Percentiles rank a stretch among this genome's conserved stretches.
Evolutionary conservation across 2,329 filamentous ascomycete species (phyloP).

Genomic region (Arthroderma sp.): DNA sequence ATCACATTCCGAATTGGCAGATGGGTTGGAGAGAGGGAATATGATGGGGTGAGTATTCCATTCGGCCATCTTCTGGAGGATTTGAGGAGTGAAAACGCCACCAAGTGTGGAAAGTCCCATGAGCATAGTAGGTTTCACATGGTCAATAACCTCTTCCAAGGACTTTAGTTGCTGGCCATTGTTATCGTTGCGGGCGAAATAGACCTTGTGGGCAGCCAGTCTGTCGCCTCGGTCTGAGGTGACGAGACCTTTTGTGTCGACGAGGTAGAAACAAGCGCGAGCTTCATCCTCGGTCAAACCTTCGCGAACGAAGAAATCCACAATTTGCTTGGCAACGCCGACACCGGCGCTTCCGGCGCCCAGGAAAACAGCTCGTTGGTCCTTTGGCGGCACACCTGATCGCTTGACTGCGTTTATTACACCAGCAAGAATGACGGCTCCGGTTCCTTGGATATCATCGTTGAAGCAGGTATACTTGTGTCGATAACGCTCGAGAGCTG

Average conservation of each 20-base stretch:
- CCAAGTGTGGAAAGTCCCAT: slow-evolving; percentile 91
- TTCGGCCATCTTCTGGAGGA: slow-evolving; percentile 51
- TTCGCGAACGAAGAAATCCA: slow-evolving; percentile 89
- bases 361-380: slow-evolving; percentile 92
- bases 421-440: slow-evolving; percentile 82
- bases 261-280: slow-evolving; percentile 86
- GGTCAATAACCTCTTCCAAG: slow-evolving; percentile 82
- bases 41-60: slow-evolving; percentile 73
- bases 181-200: slow-evolving; percentile 54
- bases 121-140: slow-evolving; percentile 86
- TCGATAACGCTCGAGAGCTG: slow-evolving; percentile 79
- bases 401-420: slow-evolving; percentile 66
- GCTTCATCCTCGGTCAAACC: slow-evolving; percentile 81
- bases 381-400: slow-evolving; percentile 70
- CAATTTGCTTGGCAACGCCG: slow-evolving; percentile 93
- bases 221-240: slow-evolving; percentile 86
- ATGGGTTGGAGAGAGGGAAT: slow-evolving; percentile 92
- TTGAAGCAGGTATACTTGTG: slow-evolving; percentile 92
- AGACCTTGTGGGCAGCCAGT: slow-evolving; percentile 74
- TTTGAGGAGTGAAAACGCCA: slow-evolving; percentile 81
- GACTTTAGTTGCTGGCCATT: slow-evolving; percentile 55
- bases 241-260: slow-evolving; percentile 92
- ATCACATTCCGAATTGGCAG: slow-evolving; percentile 93
- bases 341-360: slow-evolving; percentile 92
- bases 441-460: slow-evolving; percentile 95